Evolutionary conservation across 352 stramenopile species (phyloP), one percentile per base, ranked within the genome.

Genomic region (Globisporangium abappressorium): DNA sequence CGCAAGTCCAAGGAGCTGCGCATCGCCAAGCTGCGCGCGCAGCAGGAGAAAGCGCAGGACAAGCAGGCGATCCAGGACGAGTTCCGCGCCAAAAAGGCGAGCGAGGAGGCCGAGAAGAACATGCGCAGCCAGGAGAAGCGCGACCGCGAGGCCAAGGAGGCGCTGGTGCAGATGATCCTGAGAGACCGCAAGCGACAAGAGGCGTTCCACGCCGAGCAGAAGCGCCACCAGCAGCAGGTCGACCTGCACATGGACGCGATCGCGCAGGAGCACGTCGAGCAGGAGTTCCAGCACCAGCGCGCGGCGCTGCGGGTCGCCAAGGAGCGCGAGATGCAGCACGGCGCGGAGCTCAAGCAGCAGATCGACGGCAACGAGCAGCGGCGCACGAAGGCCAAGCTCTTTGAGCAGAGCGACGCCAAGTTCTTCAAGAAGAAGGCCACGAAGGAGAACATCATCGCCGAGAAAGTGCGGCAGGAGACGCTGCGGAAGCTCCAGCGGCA

Each of bases 31-130:
- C 70, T 94, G 38, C 83, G 86, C 11, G 86, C 82, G 22, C 84
- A 94, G 56, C 86, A 94, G 56, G 84, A 94, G 66, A 92, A 92
- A 57, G 80, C 79, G n/a, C 84, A 92, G 60, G 86, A 92, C 72
- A 94, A 91, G 49, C 81, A 85, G 18, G 75, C 78, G 0, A 70
- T 81, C 18, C 82, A 88, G 30, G 84, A 92, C 47, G 85, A 84
- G 51, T 87, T 90, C 72, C 82, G 84, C 6, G 82, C 85, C 22
- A 94, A 94, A 64, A 87, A 88, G 49, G 82, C 84, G 1, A 91
- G 78, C 69, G 85, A 92, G 69, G 79, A 84, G 22, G 77, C 73
- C 0, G 85, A 94, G 59, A 88, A 77, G 73, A 80, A 81, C 38
- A 72, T 74, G 38, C 74, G 82, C 26, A 49, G 70, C 11, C 90